Evolutionary conservation across 2,329 filamentous ascomycete species (phyloP).

Genomic region (Fusarium buxicola): DNA sequence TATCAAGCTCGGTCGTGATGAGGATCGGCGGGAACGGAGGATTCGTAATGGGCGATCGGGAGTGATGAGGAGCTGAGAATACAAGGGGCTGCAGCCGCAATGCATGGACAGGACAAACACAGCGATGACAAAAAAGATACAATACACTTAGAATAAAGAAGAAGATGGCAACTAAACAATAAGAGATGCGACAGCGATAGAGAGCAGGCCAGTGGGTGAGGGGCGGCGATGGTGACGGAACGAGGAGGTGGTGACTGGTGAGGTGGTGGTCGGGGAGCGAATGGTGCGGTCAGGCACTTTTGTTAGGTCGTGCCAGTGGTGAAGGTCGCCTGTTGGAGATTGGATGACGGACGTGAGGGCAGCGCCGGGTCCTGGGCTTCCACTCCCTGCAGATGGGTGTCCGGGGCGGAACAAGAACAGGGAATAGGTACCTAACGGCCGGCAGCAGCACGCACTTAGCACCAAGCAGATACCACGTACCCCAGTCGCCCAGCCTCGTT

Average conservation of each 20-base stretch:
- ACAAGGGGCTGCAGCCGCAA: conserved; percentile 22
- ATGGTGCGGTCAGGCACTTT: conserved; percentile 45
- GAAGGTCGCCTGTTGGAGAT: conserved; percentile 33
- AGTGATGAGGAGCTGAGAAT: conserved; percentile 30
- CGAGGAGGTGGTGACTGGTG: conserved; percentile 40
- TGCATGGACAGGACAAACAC: conserved; percentile 6
- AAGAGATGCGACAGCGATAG: conserved; percentile 9
- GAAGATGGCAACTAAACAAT: conserved; percentile 27
- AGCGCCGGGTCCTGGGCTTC: not conserved
- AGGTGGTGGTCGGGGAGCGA: conserved; percentile 28
- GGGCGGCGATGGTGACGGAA: conserved; percentile 31
- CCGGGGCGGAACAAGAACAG: conserved; percentile 20
- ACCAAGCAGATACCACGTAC: conserved; percentile 20
- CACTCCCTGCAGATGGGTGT: too few species aligned
- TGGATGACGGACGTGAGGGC: conserved; percentile 36
- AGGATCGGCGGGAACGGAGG: conserved; percentile 24
- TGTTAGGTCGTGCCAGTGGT: conserved; percentile 24
- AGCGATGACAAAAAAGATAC: conserved; percentile 3
- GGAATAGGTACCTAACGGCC: conserved; percentile 16
- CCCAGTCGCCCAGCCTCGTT: conserved; percentile 32
- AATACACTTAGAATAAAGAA: conserved; percentile 21
- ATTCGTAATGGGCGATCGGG: conserved; percentile 21
- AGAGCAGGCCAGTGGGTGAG: conserved; percentile 15
- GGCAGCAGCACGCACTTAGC: conserved; percentile 12
- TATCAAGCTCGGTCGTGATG: conserved; percentile 28